Percentiles rank a stretch among this genome's conserved stretches.
These are phyloP conservation scores for Aspergillus conjunctus DNA, from an alignment of 495 filamentous ascomycete species.

Conservation along the genomic window DNA sequence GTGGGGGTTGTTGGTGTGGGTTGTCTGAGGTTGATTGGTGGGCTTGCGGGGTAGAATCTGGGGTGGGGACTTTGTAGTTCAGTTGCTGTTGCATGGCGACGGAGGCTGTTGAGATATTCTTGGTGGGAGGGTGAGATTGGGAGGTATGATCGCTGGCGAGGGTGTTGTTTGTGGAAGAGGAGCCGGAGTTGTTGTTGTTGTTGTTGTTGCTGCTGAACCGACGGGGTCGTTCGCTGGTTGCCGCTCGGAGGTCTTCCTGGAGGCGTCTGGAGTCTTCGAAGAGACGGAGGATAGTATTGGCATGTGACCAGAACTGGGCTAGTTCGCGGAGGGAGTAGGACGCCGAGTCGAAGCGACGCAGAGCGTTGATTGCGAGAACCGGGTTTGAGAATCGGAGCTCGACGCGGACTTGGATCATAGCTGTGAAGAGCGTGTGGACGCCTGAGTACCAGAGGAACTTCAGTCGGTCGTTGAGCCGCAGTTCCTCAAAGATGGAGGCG, in stretches of 20 bases:
- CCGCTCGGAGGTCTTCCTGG: slow-evolving; percentile 46
- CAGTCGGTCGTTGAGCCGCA: slow-evolving; percentile 52
- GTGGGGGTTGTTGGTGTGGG: slow-evolving; percentile 30
- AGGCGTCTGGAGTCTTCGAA: slow-evolving; percentile 52
- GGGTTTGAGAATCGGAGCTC: slow-evolving; percentile 54
- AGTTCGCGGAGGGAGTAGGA: slow-evolving; percentile 49
- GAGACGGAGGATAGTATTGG: slow-evolving; percentile 48
- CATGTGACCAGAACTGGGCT: slow-evolving; percentile 49
- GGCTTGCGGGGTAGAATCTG: slow-evolving; percentile 35
- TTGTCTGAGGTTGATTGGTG: slow-evolving; percentile 23
- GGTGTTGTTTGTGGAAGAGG: slow-evolving; percentile 9
- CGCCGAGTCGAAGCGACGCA: slow-evolving; percentile 51
- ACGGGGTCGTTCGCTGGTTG: slow-evolving; percentile 42
- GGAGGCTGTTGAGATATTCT: background rate
- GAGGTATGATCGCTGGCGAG: slow-evolving; percentile 5
- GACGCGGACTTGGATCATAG: slow-evolving; percentile 54
- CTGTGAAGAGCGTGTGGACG: slow-evolving; percentile 50
- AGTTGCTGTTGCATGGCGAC: slow-evolving; percentile 14
- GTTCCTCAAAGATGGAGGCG: slow-evolving; percentile 51
- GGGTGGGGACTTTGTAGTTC: slow-evolving; percentile 42
- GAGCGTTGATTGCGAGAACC: slow-evolving; percentile 50
- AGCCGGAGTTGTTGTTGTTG: background rate
- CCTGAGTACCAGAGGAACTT: slow-evolving; percentile 52
- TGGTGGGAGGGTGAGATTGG: background rate
- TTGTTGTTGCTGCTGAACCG: slow-evolving; percentile 26